A percentile compares a stretch with the other conserved stretches of the same genome.
phyloP scores from a whole-genome alignment of 2,329 filamentous ascomycete species.

The Scleromitrula shiraiana region DNA sequence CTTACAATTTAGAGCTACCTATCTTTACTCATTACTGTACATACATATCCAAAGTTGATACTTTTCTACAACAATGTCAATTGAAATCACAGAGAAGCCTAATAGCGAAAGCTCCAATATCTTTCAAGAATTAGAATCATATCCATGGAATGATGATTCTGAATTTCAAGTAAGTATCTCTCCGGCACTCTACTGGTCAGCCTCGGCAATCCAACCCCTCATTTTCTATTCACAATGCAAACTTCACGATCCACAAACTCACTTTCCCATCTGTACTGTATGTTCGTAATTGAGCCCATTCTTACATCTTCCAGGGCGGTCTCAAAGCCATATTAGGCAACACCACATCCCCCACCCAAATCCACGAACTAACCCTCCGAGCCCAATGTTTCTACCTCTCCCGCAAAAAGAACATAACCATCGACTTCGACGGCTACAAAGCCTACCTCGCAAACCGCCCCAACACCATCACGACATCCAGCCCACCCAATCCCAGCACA shows the following conservation, averaged over 20 bases:
- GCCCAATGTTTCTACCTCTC: conserved; percentile 65
- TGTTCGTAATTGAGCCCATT: no score
- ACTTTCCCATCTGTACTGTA: no score
- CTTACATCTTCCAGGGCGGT: conserved; percentile 38
- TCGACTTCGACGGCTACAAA: conserved; percentile 63
- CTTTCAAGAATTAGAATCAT: conserved; percentile 55
- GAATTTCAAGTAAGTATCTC: conserved; percentile 51
- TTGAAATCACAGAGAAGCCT: neutral
- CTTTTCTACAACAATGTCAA: neutral
- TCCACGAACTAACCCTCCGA: conserved; percentile 51
- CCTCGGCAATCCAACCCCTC: conserved; percentile 12
- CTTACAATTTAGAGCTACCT: neutral
- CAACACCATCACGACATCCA: neutral
- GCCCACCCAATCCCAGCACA: conserved; percentile 4
- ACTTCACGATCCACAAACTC: no score
- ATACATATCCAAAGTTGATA: no score
- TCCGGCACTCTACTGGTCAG: conserved; percentile 7
- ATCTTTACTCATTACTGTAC: no score
- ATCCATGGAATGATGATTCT: conserved; percentile 59
- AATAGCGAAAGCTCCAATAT: conserved; percentile 27
- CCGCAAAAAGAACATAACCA: conserved; percentile 37
- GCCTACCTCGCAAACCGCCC: conserved; percentile 39
- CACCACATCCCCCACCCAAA: conserved; percentile 44
- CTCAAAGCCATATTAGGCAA: conserved; percentile 56
- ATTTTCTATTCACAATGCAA: neutral